These are phyloP conservation scores for Arachis stenosperma DNA, from an alignment of 306 rosid genomes.

Conservation along the genomic window DNA sequence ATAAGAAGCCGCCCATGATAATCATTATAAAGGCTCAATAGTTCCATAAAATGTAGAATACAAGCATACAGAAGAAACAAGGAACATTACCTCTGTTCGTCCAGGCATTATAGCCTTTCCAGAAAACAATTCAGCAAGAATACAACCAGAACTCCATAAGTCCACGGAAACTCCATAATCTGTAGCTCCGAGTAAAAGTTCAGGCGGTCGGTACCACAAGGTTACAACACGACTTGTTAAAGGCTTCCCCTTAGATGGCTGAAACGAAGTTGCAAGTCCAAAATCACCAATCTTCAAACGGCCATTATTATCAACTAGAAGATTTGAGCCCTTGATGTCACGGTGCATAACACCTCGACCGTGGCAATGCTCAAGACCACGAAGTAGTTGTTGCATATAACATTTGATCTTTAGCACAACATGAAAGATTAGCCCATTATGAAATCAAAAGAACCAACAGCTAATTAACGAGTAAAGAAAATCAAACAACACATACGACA, in stretches of 20 bases:
- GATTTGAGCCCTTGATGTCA: slow-evolving; percentile 88
- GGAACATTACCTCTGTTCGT: slow-evolving; percentile 78
- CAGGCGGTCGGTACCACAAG: slow-evolving; percentile 94
- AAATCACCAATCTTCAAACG: slow-evolving; percentile 84
- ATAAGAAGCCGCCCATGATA: neutral
- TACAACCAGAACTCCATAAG: slow-evolving; percentile 92
- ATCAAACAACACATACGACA: slow-evolving; percentile 13
- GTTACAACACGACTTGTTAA: slow-evolving; percentile 92
- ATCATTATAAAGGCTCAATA: slow-evolving; percentile 1
- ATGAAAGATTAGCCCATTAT: slow-evolving; percentile 10
- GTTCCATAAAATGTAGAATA: slow-evolving; percentile 31
- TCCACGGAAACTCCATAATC: slow-evolving; percentile 75
- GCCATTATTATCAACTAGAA: slow-evolving; percentile 67
- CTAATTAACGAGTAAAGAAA: slow-evolving; percentile 16
- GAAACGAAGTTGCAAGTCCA: slow-evolving; percentile 70
- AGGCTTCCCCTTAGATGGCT: slow-evolving; percentile 58
- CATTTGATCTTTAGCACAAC: slow-evolving; percentile 68
- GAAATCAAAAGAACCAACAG: slow-evolving; percentile 15
- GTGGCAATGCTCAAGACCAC: slow-evolving; percentile 85
- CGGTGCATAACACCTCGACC: slow-evolving; percentile 79
- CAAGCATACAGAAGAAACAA: slow-evolving; percentile 17
- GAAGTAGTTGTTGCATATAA: slow-evolving; percentile 76
- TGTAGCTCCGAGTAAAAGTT: slow-evolving; percentile 83
- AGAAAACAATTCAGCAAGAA: slow-evolving; percentile 79
- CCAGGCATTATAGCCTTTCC: slow-evolving; percentile 92